These are phyloP conservation scores for Brettanomyces bruxellensis DNA, from an alignment of 805 yeast genomes.

Conservation along the genomic window DNA sequence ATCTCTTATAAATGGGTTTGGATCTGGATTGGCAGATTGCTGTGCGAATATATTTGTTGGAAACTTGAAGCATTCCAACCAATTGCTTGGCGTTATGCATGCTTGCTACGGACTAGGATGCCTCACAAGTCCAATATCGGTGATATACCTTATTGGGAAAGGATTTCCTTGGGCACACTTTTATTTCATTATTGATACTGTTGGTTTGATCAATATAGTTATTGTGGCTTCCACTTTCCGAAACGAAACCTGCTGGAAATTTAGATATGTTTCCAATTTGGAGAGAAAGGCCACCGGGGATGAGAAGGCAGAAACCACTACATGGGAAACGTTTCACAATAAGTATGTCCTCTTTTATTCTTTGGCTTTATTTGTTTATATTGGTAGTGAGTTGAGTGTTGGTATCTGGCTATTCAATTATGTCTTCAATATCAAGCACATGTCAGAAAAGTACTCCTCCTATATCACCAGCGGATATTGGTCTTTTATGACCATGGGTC, in stretches of 20 bases:
- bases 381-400: slow-evolving; percentile 44
- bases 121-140: slow-evolving; percentile 39
- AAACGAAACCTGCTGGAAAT: slow-evolving; percentile 38
- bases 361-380: slow-evolving; percentile 34
- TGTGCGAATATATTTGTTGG: slow-evolving; percentile 47
- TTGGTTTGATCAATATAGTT: slow-evolving; percentile 20
- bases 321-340: slow-evolving; percentile 22
- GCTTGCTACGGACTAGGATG: slow-evolving; percentile 48
- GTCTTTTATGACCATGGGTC: slow-evolving; percentile 41
- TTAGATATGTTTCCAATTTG: slow-evolving; percentile 19
- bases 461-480: slow-evolving; percentile 43
- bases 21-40: slow-evolving; percentile 50
- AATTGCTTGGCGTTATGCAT: slow-evolving; percentile 42
- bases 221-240: slow-evolving; percentile 24
- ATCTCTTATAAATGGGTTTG: slow-evolving; percentile 40
- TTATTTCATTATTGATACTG: slow-evolving; percentile 28
- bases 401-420: slow-evolving; percentile 47
- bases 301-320: slow-evolving; percentile 11
- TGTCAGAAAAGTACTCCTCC: slow-evolving; percentile 31
- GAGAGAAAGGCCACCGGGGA: slow-evolving; percentile 7
- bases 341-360: slow-evolving; percentile 33
- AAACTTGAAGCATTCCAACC: slow-evolving; percentile 35
- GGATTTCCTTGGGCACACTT: slow-evolving; percentile 36
- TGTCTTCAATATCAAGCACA: slow-evolving; percentile 30
- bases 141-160: slow-evolving; percentile 31